Evolutionary conservation across 1,139 yeast genomes (phyloP).

Genomic region (Scheffersomyces insectosa): DNA sequence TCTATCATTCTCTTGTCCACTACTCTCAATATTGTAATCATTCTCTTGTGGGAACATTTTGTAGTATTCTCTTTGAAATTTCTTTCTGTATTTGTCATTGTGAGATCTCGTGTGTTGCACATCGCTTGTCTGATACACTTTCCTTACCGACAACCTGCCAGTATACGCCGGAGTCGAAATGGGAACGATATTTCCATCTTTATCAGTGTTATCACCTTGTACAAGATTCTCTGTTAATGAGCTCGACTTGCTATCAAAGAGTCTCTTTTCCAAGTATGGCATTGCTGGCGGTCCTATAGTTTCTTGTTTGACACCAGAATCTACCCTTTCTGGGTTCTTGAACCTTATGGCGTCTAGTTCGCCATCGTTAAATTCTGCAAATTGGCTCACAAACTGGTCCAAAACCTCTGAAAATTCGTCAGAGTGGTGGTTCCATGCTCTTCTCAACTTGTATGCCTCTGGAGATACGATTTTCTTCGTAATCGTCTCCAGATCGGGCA

Average conservation of each 20-base stretch:
- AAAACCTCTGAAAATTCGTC: conserved; percentile 11
- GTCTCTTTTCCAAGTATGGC: conserved; percentile 7
- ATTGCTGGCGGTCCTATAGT: neutral
- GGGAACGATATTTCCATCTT: neutral
- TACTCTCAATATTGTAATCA: neutral
- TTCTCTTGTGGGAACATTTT: neutral
- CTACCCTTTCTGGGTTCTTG: conserved; percentile 1
- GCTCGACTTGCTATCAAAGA: conserved; percentile 4
- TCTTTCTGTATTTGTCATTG: conserved; percentile 12
- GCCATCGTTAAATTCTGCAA: conserved; percentile 11
- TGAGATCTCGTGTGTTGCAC: conserved; percentile 6
- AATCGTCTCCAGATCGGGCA: conserved; percentile 8
- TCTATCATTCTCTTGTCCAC: neutral
- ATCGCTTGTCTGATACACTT: conserved; percentile 9
- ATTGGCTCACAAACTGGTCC: conserved; percentile 18
- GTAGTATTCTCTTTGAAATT: conserved; percentile 7
- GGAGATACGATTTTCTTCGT: neutral
- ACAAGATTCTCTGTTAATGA: neutral
- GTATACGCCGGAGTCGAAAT: neutral
- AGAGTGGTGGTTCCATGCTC: conserved; percentile 15
- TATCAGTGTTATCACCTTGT: neutral
- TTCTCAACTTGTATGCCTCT: conserved; percentile 4
- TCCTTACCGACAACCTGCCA: conserved; percentile 14
- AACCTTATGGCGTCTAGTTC: conserved; percentile 17
- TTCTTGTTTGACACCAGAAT: neutral